Base-by-base conservation (phyloP, 805 yeast genomes). In the Hanseniaspora hatyaiensis region DNA sequence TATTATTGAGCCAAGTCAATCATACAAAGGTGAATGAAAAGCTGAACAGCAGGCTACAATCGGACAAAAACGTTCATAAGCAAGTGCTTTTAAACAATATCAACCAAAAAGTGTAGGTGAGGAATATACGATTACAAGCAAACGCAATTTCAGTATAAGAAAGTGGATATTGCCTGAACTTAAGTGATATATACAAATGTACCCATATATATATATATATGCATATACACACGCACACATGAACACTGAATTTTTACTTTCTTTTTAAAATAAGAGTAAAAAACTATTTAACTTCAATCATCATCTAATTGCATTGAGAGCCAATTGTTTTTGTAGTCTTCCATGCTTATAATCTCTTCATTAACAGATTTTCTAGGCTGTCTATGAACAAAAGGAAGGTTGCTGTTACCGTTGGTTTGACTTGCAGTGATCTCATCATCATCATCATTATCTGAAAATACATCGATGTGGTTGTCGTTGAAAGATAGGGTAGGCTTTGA, bases 251-350 rank as follows among this genome's bases (percentile, higher is more conserved):
- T n/a, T n/a, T n/a, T n/a, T n/a, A n/a, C n/a, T 31, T 18, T 33
- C 8, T 34, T 22, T 38, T 16, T 16, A 24, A 8, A 30, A 30
- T 6, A 30, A 13, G 15, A 13, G 15, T 5, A 30, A 30, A 15
- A 29, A 20, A 22, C n/a, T 47, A 58, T 60, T 32, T 61, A 61
- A 5, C 37, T 59, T 40, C 18, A 30, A 18, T 33, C 37, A 24
- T 41, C 38, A 2, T 42, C 47, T 16, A 42, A 61, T 53, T 63
- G 65, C 33, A 62, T 51, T 56, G 62, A 59, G 29, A 63, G 49
- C 67, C 67, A 63, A 45, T 63, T 62, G 48, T 62, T 63, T 52
- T 62, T 63, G 47, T 62, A 63, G 49, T 61, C 64, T 42, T 63
- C 67, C 45, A 62, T 62, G 4, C 63, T 64, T 26, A 63, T 62